Evolutionary conservation across 2,329 filamentous ascomycete genomes (phyloP), one percentile per base, ranked within the genome.

Genomic region (Colletotrichum tamarilloi): DNA sequence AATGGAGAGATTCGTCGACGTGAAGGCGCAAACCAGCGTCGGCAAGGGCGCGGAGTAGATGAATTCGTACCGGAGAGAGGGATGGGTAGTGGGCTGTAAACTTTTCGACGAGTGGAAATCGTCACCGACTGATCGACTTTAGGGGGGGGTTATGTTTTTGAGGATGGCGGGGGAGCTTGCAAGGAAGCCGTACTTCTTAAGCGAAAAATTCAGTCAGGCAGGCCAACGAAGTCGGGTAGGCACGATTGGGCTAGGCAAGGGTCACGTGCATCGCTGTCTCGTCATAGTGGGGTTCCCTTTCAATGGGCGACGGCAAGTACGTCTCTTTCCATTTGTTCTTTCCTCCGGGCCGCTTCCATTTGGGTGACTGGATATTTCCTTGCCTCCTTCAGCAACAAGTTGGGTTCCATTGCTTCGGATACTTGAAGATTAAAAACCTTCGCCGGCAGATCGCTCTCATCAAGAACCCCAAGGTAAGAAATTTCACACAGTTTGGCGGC

Each of bases 141-240:
- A 49, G 78, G 83, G 81, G 81, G 65, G 67, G 72, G 58, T 70
- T 60, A 52, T 84, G 71, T 74, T 84, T 84, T 83, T 84, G 81
- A 82, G 81, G 80, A 81, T 80, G 81, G 83, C 83, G 82, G 82
- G 42, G 82, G 82, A 84, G 76, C 80, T 81, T 80, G 80, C 78
- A 80, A 80, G 80, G 80, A 78, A 78, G 77, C 77, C 77, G 60
- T 57, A 73, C 60, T 73, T 73, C 70, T 73, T 79, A 80, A 81
- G 82, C 81, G 82, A 84, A 85, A 85, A 85, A 82, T 83, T 85
- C 83, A 83, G 79, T 81, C 81, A 79, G 72, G 72, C 72, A 72
- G 68, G 52, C 63, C 70, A 73, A 69, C 70, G 60, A 67, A 73
- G 70, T 73, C 62, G 56, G 70, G 70, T 73, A 73, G 70, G 70